Evolutionary conservation across 352 stramenopile genomes (phyloP), one percentile per base, ranked within the genome.

Genomic region (Phytopythium chamaehyphon): DNA sequence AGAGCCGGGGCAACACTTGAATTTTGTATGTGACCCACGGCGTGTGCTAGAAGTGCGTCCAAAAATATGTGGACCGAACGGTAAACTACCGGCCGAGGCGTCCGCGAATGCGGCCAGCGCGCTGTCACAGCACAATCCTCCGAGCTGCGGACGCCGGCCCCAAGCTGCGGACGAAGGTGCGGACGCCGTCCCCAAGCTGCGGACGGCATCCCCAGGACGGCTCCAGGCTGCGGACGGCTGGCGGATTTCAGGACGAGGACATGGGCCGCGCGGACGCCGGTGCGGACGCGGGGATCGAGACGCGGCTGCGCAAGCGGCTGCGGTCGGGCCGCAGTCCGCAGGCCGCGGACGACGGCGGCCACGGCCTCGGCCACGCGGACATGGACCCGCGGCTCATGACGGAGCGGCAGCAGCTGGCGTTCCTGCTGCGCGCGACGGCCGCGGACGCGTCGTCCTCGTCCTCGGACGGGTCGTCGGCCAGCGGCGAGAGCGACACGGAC

Each of bases 371-470:
- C 28, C 22, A 36, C 45, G 18, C 11, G 19, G 18, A 3, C 8
- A 14, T 39, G 31, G 63, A 90, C 58, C 78, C 75, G 50, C 81
- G 73, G 28, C 66, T 88, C 37, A 93, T 93, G 83, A 93, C 83
- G 0, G 83, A 93, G 62, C 73, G 83, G 21, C 83, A 93, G 54
- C 83, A 93, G 55, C 61, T 93, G 44, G 83, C 83, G 51, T 93
- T 93, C 57, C 55, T 93, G 21, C 57, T 93, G 60, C 80, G 83
- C 18, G 78, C 73, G 45, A 91, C 83, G 3, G 83, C 83, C 21
- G 76, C 70, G 19, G 68, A 73, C n/a, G 67, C 76, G 33, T 82
- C 76, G 14, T 70, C 76, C 38, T 65, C 57, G 47, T 10, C 80
- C 21, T 75, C 70, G 19, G 68, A 73, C n/a, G 67, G 72, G 26